A percentile compares a stretch with the other conserved stretches of the same genome.
Evolutionary conservation across 176 grass and related monocot species (phyloP).

Genomic region (Bonia amplexicaulis): DNA sequence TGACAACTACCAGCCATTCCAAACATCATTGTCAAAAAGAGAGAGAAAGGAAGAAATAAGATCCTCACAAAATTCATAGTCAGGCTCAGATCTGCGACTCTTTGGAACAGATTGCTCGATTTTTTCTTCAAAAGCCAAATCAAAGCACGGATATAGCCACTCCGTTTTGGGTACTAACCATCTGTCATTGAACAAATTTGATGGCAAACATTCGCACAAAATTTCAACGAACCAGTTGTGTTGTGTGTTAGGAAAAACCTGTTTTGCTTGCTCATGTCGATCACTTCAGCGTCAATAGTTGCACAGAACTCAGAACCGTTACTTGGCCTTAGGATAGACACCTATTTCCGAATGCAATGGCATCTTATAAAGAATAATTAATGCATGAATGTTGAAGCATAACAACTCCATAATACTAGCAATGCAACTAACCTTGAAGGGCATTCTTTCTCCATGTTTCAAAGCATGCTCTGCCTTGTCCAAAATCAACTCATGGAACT

Average conservation of each 20-base stretch:
- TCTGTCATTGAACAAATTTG: background rate
- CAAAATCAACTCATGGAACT: constrained; percentile 29
- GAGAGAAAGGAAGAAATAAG: no score
- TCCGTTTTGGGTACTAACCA: background rate
- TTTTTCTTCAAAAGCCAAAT: background rate
- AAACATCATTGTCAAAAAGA: no score
- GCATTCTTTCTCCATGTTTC: background rate
- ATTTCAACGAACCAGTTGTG: background rate
- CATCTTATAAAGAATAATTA: background rate
- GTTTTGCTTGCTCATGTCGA: background rate
- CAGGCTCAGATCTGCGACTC: background rate
- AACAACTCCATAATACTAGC: background rate
- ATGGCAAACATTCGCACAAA: background rate
- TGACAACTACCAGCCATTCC: no score
- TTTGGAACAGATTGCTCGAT: background rate
- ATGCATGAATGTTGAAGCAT: background rate
- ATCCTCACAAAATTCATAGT: background rate
- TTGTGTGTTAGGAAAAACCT: background rate
- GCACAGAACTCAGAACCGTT: background rate
- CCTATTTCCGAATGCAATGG: background rate
- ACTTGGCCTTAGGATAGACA: background rate
- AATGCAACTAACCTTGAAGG: constrained; percentile 9
- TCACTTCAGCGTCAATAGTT: background rate
- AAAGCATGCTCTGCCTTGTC: background rate
- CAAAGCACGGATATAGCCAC: background rate